Evolutionary conservation across 306 rosid species (phyloP).

Genomic region (Prunus mongolica): DNA sequence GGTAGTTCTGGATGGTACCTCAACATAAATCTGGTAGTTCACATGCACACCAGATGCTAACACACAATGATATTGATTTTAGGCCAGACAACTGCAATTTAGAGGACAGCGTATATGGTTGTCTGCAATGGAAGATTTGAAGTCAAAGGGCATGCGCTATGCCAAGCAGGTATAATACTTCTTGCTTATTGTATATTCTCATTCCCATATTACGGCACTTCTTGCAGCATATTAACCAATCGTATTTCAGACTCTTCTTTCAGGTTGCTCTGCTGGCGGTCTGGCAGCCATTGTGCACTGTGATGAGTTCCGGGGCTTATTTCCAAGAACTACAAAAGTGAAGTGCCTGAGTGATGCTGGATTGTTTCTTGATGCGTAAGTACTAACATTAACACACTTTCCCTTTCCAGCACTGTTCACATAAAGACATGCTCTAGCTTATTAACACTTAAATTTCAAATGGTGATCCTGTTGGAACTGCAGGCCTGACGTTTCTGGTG

Average conservation of each 20-base stretch:
- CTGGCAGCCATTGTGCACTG: slow-evolving; percentile 89
- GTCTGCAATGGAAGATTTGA: slow-evolving; percentile 89
- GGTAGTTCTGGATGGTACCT: not conserved
- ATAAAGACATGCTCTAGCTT: slow-evolving; percentile 1
- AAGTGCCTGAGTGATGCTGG: slow-evolving; percentile 98
- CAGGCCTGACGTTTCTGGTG: slow-evolving; percentile 69
- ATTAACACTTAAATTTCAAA: not conserved
- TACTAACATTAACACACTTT: slow-evolving; percentile 7
- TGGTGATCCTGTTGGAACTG: slow-evolving; percentile 21
- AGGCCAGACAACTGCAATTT: slow-evolving; percentile 71
- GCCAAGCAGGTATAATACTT: slow-evolving; percentile 63
- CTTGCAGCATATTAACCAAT: not conserved
- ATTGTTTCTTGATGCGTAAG: slow-evolving; percentile 89
- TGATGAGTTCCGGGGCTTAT: slow-evolving; percentile 61
- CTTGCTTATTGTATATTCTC: slow-evolving; percentile 10
- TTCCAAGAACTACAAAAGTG: slow-evolving; percentile 61
- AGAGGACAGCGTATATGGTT: slow-evolving; percentile 89
- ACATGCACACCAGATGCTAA: slow-evolving; percentile 6
- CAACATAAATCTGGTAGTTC: not conserved
- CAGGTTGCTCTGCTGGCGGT: slow-evolving; percentile 99
- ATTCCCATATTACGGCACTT: not conserved
- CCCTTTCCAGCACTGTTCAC: not conserved
- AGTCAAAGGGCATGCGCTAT: slow-evolving; percentile 75
- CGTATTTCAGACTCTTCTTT: slow-evolving; percentile 77
- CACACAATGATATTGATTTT: slow-evolving; percentile 1